These are phyloP conservation scores for Aspergillus hancockii DNA, from an alignment of 495 filamentous ascomycete species.

Conservation along the genomic window DNA sequence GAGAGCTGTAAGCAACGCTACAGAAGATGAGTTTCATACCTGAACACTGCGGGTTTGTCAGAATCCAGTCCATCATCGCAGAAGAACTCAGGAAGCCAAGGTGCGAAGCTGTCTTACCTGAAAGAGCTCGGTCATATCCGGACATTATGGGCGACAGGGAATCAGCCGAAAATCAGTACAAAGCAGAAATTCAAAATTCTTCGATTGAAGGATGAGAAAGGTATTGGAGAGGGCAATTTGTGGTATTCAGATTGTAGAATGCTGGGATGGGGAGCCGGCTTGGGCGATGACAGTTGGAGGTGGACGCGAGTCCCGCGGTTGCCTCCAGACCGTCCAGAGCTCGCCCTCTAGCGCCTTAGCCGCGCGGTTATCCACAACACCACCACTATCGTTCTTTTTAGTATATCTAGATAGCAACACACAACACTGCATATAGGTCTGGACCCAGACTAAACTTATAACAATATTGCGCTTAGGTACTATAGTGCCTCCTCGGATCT, in stretches of 20 bases:
- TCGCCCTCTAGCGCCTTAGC: constrained; percentile 23
- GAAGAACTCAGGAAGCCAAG: constrained; percentile 21
- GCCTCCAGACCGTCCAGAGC: constrained; percentile 30
- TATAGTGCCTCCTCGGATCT: too few species aligned
- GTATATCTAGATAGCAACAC: too few species aligned
- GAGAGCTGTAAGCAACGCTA: constrained; percentile 8
- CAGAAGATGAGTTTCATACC: constrained; percentile 14
- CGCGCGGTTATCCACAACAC: constrained; percentile 24
- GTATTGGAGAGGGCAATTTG: constrained; percentile 20
- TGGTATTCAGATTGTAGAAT: constrained; percentile 17
- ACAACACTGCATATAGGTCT: too few species aligned
- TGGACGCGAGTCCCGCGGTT: constrained; percentile 31
- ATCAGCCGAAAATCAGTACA: constrained; percentile 6
- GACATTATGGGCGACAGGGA: constrained; percentile 63
- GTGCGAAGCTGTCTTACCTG: constrained; percentile 64
- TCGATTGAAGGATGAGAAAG: constrained; percentile 6
- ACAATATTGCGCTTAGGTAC: too few species aligned
- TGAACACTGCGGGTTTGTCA: constrained; percentile 48
- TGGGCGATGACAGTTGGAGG: constrained; percentile 30
- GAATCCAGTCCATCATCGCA: constrained; percentile 51
- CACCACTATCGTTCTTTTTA: background rate
- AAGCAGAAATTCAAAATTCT: constrained; percentile 2
- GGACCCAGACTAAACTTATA: too few species aligned
- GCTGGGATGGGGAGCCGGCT: constrained; percentile 9
- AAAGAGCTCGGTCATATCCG: constrained; percentile 92